These are phyloP conservation scores for Pythium periplocum DNA, from an alignment of 352 stramenopile species.

Conservation along the genomic window DNA sequence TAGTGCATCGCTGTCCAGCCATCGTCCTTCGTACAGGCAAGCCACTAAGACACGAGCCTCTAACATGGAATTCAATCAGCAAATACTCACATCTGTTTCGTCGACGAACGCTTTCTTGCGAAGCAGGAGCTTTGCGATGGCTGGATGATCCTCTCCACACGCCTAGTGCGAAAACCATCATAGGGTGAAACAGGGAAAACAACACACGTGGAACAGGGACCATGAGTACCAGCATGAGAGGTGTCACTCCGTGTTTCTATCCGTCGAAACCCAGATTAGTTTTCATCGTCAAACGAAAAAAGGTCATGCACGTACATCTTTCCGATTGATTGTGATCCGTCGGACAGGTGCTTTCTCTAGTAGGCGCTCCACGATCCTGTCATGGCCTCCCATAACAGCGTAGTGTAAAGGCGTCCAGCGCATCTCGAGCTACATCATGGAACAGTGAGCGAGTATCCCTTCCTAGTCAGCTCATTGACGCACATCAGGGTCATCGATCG, in stretches of 20 bases:
- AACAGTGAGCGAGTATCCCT: background rate
- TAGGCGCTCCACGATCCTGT: conserved; percentile 40
- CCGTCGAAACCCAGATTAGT: conserved; percentile 2
- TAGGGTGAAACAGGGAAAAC: background rate
- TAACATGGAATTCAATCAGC: background rate
- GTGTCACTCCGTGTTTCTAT: conserved; percentile 71
- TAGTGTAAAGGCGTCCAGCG: conserved; percentile 78
- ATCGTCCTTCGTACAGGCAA: conserved; percentile 37
- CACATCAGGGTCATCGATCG: conserved; percentile 74
- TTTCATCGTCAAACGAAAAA: background rate
- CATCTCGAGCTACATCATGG: conserved; percentile 49
- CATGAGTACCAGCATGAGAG: conserved; percentile 47
- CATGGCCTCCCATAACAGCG: conserved; percentile 69
- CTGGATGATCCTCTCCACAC: conserved; percentile 63
- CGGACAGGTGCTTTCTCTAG: conserved; percentile 68
- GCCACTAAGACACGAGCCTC: background rate
- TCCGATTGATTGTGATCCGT: conserved; percentile 75
- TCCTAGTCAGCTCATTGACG: background rate
- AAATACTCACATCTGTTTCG: conserved; percentile 59
- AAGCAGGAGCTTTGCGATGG: conserved; percentile 49
- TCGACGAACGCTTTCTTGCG: conserved; percentile 74
- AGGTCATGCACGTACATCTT: conserved; percentile 39
- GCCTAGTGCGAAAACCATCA: conserved; percentile 26
- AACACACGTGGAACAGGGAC: no score
- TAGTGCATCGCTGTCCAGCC: conserved; percentile 78